Evolutionary conservation across 2,329 filamentous ascomycete species (phyloP).

Genomic region (Xylaria sp.): DNA sequence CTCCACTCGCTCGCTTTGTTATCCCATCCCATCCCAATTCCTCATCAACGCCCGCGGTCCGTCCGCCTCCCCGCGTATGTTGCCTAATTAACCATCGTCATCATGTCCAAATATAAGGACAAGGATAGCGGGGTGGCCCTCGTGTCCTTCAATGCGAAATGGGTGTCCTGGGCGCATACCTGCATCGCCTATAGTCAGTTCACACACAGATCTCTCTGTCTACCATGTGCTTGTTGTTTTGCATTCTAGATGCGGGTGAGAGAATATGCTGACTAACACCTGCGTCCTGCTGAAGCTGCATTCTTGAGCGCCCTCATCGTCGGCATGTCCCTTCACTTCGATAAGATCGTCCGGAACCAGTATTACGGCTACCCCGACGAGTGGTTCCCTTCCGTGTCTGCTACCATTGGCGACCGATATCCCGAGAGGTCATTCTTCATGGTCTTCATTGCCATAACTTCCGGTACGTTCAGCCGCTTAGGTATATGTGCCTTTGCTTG

Average conservation of each 20-base stretch:
- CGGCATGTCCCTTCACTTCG: slow-evolving; percentile 85
- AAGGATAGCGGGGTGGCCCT: slow-evolving; percentile 67
- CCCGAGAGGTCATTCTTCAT: slow-evolving; percentile 97
- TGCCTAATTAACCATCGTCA: slow-evolving; percentile 13
- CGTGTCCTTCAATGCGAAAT: slow-evolving; percentile 81
- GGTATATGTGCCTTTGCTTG: not conserved
- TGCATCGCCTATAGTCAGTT: slow-evolving; percentile 78
- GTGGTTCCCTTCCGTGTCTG: slow-evolving; percentile 96
- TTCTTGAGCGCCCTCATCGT: slow-evolving; percentile 88
- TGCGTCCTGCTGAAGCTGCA: slow-evolving; percentile 64
- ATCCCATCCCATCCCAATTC: not conserved
- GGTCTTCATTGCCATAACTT: slow-evolving; percentile 96
- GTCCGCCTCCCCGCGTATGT: slow-evolving; percentile 19
- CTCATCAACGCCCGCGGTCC: not conserved
- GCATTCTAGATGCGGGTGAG: not conserved
- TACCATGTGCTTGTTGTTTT: not conserved
- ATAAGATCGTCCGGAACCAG: slow-evolving; percentile 98
- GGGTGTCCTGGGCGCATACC: slow-evolving; percentile 91
- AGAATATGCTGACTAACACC: slow-evolving; percentile 11
- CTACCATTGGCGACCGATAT: slow-evolving; percentile 96
- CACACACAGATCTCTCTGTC: slow-evolving; percentile 9
- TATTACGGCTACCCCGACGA: slow-evolving; percentile 93
- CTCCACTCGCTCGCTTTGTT: not conserved
- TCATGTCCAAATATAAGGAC: slow-evolving; percentile 65
- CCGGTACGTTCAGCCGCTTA: slow-evolving; percentile 65